These are phyloP conservation scores for Thalassiosira delicatula DNA, from an alignment of 352 stramenopile genomes.

Conservation along the genomic window DNA sequence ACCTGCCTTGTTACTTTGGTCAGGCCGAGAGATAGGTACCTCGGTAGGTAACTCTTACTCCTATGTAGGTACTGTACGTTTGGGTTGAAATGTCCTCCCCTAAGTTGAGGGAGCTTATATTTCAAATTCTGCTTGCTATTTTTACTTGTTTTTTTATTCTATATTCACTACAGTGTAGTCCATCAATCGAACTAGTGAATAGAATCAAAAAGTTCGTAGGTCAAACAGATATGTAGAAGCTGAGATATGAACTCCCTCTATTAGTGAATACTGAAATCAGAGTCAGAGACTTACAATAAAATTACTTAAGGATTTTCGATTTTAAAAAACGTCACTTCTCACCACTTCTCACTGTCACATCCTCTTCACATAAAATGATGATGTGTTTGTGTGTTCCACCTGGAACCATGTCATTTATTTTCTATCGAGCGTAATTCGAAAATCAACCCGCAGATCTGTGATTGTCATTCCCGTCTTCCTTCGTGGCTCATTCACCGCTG, in stretches of 20 bases:
- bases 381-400: no score
- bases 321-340: not conserved
- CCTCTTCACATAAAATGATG: not conserved
- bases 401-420: no score
- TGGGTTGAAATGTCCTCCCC: slow-evolving; percentile 13
- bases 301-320: not conserved
- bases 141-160: slow-evolving; percentile 1
- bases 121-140: not conserved
- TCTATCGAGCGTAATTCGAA: no score
- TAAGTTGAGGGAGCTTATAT: slow-evolving; percentile 9
- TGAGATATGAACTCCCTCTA: not conserved
- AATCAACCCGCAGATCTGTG: no score
- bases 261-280: not conserved
- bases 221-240: not conserved
- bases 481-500: no score
- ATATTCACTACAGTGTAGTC: not conserved
- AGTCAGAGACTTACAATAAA: no score
- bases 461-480: no score
- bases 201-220: not conserved
- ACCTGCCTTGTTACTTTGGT: no score
- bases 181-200: not conserved
- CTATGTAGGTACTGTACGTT: no score
- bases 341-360: not conserved
- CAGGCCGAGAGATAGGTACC: no score
- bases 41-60: no score